These are phyloP conservation scores for Ampelocalamus luodianensis DNA, from an alignment of 176 grass and related monocot genomes.

Conservation along the genomic window DNA sequence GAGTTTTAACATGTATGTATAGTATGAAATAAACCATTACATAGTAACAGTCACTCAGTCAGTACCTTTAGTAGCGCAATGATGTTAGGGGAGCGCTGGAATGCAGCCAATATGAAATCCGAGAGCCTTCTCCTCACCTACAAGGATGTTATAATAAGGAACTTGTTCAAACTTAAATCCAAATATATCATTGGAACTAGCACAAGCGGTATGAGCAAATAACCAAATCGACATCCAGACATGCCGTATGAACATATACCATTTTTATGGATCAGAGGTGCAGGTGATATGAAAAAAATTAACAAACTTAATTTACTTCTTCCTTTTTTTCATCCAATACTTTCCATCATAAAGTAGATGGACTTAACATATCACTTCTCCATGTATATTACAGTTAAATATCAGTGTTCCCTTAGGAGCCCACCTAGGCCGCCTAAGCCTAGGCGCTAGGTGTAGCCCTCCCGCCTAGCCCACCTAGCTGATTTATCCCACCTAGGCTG, in stretches of 20 bases:
- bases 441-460: too few relatives aligned
- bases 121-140: constrained; percentile 85
- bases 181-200: constrained; percentile 26
- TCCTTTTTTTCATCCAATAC: neutral
- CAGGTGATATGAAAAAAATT: neutral
- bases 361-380: neutral
- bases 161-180: constrained; percentile 27
- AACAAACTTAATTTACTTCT: neutral
- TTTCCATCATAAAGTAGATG: too few relatives aligned
- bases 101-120: constrained; percentile 82
- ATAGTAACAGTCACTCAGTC: constrained; percentile 9
- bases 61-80: constrained; percentile 90
- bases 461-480: too few relatives aligned
- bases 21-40: constrained; percentile 29
- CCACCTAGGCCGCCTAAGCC: too few relatives aligned
- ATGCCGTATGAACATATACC: constrained; percentile 22
- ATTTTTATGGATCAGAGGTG: neutral
- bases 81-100: constrained; percentile 77
- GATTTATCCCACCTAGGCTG: too few relatives aligned
- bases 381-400: constrained; percentile 11
- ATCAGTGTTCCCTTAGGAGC: neutral
- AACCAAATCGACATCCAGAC: neutral
- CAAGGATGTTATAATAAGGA: constrained; percentile 39
- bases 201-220: constrained; percentile 12
- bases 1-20: constrained; percentile 14